Conservation (phyloP, 2,329 filamentous ascomycete genomes). For the Cladophialophora psammophila region DNA sequence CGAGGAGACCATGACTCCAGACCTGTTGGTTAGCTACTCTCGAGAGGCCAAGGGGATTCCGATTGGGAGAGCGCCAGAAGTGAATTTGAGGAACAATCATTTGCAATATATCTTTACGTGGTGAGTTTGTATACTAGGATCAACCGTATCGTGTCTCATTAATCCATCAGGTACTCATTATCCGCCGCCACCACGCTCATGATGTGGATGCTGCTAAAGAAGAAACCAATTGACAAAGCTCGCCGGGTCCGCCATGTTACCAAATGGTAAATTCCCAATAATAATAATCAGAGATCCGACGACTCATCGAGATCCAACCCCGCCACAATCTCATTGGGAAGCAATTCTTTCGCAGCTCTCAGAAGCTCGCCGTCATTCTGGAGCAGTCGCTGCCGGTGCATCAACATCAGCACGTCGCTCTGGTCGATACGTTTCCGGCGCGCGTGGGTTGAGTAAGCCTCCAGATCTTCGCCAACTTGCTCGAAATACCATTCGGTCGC, state of each 20-base stretch:
- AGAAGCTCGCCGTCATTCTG: slow-evolving; percentile 35
- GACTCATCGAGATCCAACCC: slow-evolving; percentile 70
- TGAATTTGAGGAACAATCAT: slow-evolving; percentile 95
- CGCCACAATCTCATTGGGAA: slow-evolving; percentile 83
- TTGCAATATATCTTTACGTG: slow-evolving; percentile 99
- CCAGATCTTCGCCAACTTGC: slow-evolving; percentile 80
- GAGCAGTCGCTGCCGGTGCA: slow-evolving; percentile 65
- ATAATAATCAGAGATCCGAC: slow-evolving; percentile 18
- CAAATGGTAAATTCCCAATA: slow-evolving; percentile 68
- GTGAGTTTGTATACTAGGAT: slow-evolving; percentile 61
- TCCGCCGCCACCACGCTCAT: slow-evolving; percentile 87
- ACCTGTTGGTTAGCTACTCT: slow-evolving; percentile 77
- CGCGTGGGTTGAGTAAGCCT: slow-evolving; percentile 80
- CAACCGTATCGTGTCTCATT: slow-evolving; percentile 38
- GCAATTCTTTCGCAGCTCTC: slow-evolving; percentile 75
- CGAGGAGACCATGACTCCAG: slow-evolving; percentile 91
- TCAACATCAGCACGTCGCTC: slow-evolving; percentile 79
- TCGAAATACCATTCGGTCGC: slow-evolving; percentile 93
- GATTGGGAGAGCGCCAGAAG: slow-evolving; percentile 84
- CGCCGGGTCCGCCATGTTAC: slow-evolving; percentile 78
- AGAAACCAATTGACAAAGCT: slow-evolving; percentile 75
- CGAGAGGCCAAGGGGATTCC: slow-evolving; percentile 83
- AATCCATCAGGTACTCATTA: slow-evolving; percentile 76
- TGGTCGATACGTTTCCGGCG: slow-evolving; percentile 80
- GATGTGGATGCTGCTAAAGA: slow-evolving; percentile 94